A percentile compares a stretch with the other conserved stretches of the same genome.
These are phyloP conservation scores for Lonicera japonica DNA, from an alignment of 129 eudicot species.

Conservation along the genomic window DNA sequence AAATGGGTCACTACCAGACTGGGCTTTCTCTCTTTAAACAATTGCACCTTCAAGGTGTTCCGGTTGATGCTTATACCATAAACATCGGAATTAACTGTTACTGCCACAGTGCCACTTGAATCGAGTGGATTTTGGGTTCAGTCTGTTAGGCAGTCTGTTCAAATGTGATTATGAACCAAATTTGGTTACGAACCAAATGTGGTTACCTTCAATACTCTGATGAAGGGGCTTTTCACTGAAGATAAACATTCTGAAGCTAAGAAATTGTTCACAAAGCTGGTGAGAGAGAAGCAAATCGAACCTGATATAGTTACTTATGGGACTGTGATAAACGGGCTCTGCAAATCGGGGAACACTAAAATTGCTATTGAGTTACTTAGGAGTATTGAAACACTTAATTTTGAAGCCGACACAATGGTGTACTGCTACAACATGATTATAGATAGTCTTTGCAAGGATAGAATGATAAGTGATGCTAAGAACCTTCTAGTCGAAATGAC, in stretches of 20 bases:
- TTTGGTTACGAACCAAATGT: slow-evolving; percentile 4
- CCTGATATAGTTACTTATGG: slow-evolving; percentile 6
- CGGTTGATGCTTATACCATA: slow-evolving; percentile 25
- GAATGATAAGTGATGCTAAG: slow-evolving; percentile 6
- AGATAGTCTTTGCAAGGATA: neutral
- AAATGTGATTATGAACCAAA: slow-evolving; percentile 15
- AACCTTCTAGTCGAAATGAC: neutral
- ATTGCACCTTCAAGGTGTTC: slow-evolving; percentile 10
- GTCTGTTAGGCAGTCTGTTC: slow-evolving; percentile 17
- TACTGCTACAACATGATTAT: neutral
- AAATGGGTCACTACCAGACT: slow-evolving; percentile 26
- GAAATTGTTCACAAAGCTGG: slow-evolving; percentile 12
- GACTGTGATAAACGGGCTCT: slow-evolving; percentile 18
- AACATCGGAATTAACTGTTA: slow-evolving; percentile 33
- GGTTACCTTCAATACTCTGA: slow-evolving; percentile 13
- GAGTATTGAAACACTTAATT: neutral
- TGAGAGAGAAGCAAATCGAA: slow-evolving; percentile 12
- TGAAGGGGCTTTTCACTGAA: slow-evolving; percentile 12
- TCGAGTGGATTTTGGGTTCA: slow-evolving; percentile 22
- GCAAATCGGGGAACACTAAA: slow-evolving; percentile 7
- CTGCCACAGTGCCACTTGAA: slow-evolving; percentile 15
- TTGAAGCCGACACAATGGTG: neutral
- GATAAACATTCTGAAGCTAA: slow-evolving; percentile 10
- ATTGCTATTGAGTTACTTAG: neutral
- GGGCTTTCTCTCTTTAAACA: slow-evolving; percentile 27